Evolutionary conservation across 1,284 basidiomycete species (phyloP).

Genomic region (Cutaneotrichosporon mucoides): DNA sequence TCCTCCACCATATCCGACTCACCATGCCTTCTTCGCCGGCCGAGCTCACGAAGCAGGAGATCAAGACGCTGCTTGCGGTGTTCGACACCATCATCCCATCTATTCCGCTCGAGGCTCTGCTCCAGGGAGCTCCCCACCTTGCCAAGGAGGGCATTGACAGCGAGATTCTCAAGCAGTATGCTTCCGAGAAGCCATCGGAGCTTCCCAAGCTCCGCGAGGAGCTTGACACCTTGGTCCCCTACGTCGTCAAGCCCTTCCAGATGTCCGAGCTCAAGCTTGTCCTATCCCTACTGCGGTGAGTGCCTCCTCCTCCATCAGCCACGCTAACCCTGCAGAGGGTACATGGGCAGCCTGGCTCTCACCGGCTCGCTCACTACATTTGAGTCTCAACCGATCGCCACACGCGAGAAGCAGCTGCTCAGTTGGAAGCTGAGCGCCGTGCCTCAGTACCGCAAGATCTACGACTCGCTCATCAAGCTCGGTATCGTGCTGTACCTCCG

Average conservation of each 20-base stretch:
- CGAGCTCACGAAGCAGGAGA: conserved; percentile 10
- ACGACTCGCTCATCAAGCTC: conserved; percentile 15
- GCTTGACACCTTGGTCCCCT: conserved; percentile 10
- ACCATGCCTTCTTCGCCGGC: too few species aligned
- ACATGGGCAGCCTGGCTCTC: conserved; percentile 10
- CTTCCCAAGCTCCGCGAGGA: conserved; percentile 2
- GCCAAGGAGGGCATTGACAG: conserved; percentile 8
- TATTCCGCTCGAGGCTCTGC: conserved; percentile 11
- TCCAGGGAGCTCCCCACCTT: conserved; percentile 8
- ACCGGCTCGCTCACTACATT: conserved; percentile 10
- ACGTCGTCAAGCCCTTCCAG: conserved; percentile 9
- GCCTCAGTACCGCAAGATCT: conserved; percentile 10
- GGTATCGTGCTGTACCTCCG: conserved; percentile 12
- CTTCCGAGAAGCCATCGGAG: conserved; percentile 12
- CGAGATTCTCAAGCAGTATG: conserved; percentile 12
- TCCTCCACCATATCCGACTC: too few species aligned
- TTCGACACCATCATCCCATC: conserved; percentile 23
- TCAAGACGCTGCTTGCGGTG: conserved; percentile 18
- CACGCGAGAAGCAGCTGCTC: conserved; percentile 14
- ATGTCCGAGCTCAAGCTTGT: conserved; percentile 23
- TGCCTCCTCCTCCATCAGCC: neutral
- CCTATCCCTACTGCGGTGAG: conserved; percentile 21
- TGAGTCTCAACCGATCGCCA: conserved; percentile 8
- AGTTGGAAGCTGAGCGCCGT: conserved; percentile 11
- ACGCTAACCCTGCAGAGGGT: neutral